Evolutionary conservation across 768 basidiomycete species (phyloP).

Genomic region (Psilocybe subaeruginosa): DNA sequence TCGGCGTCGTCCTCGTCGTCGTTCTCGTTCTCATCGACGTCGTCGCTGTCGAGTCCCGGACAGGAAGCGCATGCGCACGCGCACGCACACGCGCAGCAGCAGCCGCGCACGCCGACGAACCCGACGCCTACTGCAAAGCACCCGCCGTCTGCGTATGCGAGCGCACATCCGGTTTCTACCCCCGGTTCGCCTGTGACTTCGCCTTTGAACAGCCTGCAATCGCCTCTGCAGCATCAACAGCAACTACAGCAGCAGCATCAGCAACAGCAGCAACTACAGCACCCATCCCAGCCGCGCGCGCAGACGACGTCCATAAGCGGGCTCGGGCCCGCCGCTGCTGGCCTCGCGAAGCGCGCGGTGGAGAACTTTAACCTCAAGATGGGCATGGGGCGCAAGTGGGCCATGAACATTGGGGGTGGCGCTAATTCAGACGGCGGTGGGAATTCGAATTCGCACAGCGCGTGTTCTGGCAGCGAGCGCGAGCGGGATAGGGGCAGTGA

Average conservation of each 20-base stretch:
- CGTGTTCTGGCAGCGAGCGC: not conserved
- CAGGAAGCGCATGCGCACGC: slow-evolving; percentile 17
- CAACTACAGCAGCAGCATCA: not conserved
- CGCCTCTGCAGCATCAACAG: not conserved
- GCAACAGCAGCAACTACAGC: not conserved
- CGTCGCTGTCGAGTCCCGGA: too few relatives aligned
- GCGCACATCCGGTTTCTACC: too few relatives aligned
- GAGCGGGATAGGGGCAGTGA: not conserved
- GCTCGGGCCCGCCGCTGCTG: slow-evolving; percentile 72
- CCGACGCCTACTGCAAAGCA: not conserved
- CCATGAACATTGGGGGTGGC: too few relatives aligned
- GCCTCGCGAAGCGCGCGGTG: slow-evolving; percentile 75
- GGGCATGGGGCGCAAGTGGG: slow-evolving; percentile 71
- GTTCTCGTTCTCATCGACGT: too few relatives aligned
- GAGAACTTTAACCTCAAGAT: slow-evolving; percentile 54
- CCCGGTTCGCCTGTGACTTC: too few relatives aligned
- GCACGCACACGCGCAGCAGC: not conserved
- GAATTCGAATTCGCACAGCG: too few relatives aligned
- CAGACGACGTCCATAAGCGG: slow-evolving; percentile 43
- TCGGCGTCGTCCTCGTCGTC: not conserved
- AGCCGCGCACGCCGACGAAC: not conserved
- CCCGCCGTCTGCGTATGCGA: not conserved
- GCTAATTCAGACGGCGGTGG: not conserved
- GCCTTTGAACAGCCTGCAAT: not conserved
- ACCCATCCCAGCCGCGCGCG: not conserved